These are phyloP conservation scores for Penicillium turbatum DNA, from an alignment of 495 filamentous ascomycete species.

Conservation along the genomic window DNA sequence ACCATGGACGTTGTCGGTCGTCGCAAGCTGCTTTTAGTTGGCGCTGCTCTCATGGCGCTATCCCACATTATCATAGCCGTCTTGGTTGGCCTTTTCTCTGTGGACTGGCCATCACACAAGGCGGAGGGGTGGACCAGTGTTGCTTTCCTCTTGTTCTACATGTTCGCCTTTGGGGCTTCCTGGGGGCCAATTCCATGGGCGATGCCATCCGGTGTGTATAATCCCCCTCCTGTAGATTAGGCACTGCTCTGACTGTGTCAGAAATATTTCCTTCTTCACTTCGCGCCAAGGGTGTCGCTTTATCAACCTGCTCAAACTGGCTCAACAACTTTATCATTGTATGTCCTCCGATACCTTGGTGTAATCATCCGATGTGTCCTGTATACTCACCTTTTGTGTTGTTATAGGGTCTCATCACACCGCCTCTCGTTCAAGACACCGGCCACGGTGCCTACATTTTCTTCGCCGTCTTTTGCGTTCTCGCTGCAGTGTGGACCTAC, in stretches of 20 bases:
- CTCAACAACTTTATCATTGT: conserved; percentile 56
- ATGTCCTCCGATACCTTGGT: conserved; percentile 2
- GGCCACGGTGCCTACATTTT: conserved; percentile 54
- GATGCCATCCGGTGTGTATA: conserved; percentile 34
- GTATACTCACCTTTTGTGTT: not conserved
- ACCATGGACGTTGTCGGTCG: conserved; percentile 48
- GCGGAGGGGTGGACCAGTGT: conserved; percentile 47
- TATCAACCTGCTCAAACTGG: conserved; percentile 53
- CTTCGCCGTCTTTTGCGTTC: conserved; percentile 55
- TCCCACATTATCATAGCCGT: conserved; percentile 49
- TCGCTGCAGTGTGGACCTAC: conserved; percentile 49
- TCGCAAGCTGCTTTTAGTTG: conserved; percentile 43
- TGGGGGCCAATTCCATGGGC: conserved; percentile 49
- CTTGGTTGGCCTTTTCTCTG: conserved; percentile 41
- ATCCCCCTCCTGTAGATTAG: not conserved
- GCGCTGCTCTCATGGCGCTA: conserved; percentile 45
- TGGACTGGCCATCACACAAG: conserved; percentile 43
- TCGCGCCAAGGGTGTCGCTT: conserved; percentile 50
- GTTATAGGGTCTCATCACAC: conserved; percentile 46
- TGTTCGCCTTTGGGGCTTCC: conserved; percentile 44
- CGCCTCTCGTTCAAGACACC: conserved; percentile 50
- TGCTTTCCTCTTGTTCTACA: conserved; percentile 46
- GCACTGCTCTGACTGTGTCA: not conserved
- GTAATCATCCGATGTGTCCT: no score
- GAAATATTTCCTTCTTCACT: conserved; percentile 50